Percentiles rank a stretch among this genome's conserved stretches.
Evolutionary conservation across 2,329 filamentous ascomycete species (phyloP).

Genomic region (Trichoderma sp.): DNA sequence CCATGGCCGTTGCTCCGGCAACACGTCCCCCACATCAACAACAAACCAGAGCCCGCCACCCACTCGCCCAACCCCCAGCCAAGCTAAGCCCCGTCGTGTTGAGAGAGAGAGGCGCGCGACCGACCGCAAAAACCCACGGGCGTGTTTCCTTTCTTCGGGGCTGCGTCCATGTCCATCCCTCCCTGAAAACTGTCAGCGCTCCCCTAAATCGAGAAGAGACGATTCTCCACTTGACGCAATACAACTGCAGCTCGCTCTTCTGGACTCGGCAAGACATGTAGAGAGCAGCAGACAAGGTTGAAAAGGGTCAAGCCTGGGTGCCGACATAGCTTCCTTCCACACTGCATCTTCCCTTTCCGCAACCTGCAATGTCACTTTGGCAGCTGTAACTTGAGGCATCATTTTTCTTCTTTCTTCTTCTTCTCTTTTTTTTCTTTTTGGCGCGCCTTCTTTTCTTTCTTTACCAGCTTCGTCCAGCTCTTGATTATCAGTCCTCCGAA

Average conservation of each 20-base stretch:
- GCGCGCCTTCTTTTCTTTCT: conserved; percentile 14
- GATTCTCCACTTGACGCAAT: conserved; percentile 27
- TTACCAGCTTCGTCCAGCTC: neutral
- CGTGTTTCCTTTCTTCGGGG: neutral
- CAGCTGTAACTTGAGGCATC: conserved; percentile 6
- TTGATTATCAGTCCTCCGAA: neutral
- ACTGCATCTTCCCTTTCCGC: neutral
- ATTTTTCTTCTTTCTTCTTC: conserved; percentile 2
- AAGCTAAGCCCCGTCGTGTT: neutral
- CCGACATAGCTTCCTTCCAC: neutral
- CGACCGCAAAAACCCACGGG: neutral
- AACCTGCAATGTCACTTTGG: conserved; percentile 20
- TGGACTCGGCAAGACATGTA: conserved; percentile 16
- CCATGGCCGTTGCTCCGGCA: conserved; percentile 28
- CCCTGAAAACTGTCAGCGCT: conserved; percentile 23
- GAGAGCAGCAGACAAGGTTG: conserved; percentile 20
- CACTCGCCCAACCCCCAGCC: neutral
- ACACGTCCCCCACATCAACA: conserved; percentile 34
- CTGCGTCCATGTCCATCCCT: conserved; percentile 6
- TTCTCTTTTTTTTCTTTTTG: conserved; percentile 10
- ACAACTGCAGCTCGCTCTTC: neutral
- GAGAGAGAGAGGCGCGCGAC: conserved; percentile 1
- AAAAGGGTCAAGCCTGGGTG: conserved; percentile 11
- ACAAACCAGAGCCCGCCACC: conserved; percentile 13
- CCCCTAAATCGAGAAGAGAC: conserved; percentile 10